Conservation (phyloP, 1,284 basidiomycete species). For the Leucoagaricus sp. region DNA sequence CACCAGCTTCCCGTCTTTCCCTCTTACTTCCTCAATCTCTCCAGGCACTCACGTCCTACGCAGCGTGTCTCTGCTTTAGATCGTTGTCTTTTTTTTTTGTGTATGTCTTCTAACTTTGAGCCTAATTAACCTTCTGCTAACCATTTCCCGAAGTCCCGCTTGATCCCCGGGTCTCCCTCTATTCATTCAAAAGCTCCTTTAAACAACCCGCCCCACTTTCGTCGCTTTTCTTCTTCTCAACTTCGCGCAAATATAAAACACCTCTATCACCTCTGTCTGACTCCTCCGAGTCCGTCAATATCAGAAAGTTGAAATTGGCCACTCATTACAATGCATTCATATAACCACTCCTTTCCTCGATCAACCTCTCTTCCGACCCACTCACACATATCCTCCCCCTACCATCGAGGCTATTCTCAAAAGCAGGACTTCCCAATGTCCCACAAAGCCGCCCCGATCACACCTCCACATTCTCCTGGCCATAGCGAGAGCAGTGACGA, state of each 20-base stretch:
- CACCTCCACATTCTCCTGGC: conserved; percentile 19
- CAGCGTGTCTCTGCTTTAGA: background rate
- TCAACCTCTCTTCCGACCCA: conserved; percentile 15
- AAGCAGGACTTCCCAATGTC: conserved; percentile 5
- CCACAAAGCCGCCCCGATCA: conserved; percentile 5
- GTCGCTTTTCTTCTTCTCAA: background rate
- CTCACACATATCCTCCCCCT: background rate
- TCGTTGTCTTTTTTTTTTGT: background rate
- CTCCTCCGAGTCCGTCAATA: background rate
- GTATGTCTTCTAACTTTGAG: background rate
- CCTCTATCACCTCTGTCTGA: background rate
- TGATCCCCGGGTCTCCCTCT: background rate
- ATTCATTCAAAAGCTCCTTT: conserved; percentile 4
- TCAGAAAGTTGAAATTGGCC: background rate
- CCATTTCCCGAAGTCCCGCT: conserved; percentile 2
- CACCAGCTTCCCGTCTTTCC: conserved; percentile 1
- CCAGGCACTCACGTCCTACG: background rate
- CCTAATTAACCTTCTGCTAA: background rate
- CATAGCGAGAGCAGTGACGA: conserved; percentile 31
- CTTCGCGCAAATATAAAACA: background rate
- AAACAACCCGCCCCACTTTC: conserved; percentile 1
- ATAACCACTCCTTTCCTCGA: conserved; percentile 11
- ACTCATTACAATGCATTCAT: conserved; percentile 12
- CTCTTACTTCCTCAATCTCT: background rate
- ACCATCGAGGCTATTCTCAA: background rate